phyloP scores from a whole-genome alignment of 371 early-diverging fungal genomes.

The Catenaria anguillulae region DNA sequence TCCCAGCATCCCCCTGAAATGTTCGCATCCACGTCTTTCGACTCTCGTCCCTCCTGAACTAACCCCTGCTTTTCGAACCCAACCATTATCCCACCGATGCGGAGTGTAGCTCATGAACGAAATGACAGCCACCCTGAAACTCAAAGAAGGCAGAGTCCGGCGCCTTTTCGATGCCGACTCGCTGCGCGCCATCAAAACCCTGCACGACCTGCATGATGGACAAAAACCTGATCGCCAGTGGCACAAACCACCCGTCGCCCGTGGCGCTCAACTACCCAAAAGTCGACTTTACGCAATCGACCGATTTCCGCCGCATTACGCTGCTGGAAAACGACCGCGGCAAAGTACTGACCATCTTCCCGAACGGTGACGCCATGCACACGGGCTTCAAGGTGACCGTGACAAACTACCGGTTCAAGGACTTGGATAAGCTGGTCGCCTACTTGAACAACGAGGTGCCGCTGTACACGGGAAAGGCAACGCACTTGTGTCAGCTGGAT shows the following conservation, averaged over 20 bases:
- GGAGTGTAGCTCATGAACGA: conserved; percentile 7
- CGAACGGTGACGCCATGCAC: conserved; percentile 8
- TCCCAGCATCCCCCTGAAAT: too few relatives aligned
- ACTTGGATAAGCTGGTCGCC: background rate
- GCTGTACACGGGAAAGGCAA: conserved; percentile 4
- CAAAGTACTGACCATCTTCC: conserved; percentile 6
- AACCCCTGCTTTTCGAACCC: too few relatives aligned
- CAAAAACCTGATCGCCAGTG: conserved; percentile 5
- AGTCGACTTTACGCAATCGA: background rate
- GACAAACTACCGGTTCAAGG: conserved; percentile 1
- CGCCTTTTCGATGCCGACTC: conserved; percentile 7
- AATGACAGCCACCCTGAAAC: background rate
- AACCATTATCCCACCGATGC: too few relatives aligned
- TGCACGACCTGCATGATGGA: conserved; percentile 5
- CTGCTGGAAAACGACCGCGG: background rate
- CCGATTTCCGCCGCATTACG: background rate
- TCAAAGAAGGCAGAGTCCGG: conserved; percentile 5
- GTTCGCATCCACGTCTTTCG: too few relatives aligned
- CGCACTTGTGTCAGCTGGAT: background rate
- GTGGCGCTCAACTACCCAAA: background rate
- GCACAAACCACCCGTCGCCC: conserved; percentile 4
- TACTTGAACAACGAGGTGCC: conserved; percentile 3
- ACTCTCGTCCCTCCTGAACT: too few relatives aligned
- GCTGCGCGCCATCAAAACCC: background rate
- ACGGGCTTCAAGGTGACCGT: conserved; percentile 8